phyloP scores from a whole-genome alignment of 1,284 basidiomycete genomes.

The Takashimella tepidaria region DNA sequence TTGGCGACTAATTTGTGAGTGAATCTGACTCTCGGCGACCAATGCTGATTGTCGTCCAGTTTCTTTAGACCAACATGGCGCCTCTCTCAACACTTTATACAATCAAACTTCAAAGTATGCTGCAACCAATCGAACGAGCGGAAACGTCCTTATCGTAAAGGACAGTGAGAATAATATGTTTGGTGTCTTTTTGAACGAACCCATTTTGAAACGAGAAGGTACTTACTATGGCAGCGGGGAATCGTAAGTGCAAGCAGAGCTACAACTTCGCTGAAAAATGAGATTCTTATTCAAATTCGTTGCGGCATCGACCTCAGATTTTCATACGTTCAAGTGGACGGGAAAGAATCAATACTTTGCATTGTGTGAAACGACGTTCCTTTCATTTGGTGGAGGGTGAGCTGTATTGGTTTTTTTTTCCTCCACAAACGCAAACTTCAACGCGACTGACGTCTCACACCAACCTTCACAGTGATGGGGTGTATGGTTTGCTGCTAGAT shows the following conservation, averaged over 20 bases:
- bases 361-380: conserved; percentile 69
- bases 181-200: conserved; percentile 76
- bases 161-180: conserved; percentile 63
- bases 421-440: not conserved
- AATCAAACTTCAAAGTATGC: conserved; percentile 53
- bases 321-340: conserved; percentile 66
- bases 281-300: conserved; percentile 70
- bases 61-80: conserved; percentile 91
- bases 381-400: conserved; percentile 87
- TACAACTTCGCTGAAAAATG: not conserved
- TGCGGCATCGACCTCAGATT: conserved; percentile 52
- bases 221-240: conserved; percentile 78
- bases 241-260: conserved; percentile 56
- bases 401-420: too few species aligned
- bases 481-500: conserved; percentile 87
- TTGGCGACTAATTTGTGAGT: conserved; percentile 78
- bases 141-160: conserved; percentile 57
- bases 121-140: conserved; percentile 39
- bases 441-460: not conserved
- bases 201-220: conserved; percentile 57
- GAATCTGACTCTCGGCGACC: conserved; percentile 1
- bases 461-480: conserved; percentile 66
- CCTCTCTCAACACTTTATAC: conserved; percentile 84
- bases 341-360: conserved; percentile 87
- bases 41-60: conserved; percentile 31